Conservation (phyloP, 768 basidiomycete genomes). For the Sarcodon sp. region DNA sequence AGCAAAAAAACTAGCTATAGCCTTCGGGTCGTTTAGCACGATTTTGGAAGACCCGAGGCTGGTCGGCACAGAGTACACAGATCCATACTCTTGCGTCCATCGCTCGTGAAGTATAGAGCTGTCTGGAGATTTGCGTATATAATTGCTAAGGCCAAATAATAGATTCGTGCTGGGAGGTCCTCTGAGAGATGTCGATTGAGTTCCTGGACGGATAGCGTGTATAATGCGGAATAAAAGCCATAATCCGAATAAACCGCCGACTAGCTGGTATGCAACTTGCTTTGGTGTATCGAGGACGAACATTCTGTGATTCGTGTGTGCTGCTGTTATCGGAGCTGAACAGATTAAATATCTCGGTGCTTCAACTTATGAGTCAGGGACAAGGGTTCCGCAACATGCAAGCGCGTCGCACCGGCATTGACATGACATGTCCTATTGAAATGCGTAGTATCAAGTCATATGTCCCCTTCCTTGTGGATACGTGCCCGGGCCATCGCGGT, state of each 20-base stretch:
- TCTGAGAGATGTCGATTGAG: conserved; percentile 20
- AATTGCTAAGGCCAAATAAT: conserved; percentile 25
- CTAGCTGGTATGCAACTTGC: no score
- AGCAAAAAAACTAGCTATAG: conserved; percentile 35
- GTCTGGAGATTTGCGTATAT: conserved; percentile 17
- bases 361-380: no score
- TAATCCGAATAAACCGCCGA: background rate
- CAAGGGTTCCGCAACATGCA: no score
- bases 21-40: conserved; percentile 22
- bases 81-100: conserved; percentile 37
- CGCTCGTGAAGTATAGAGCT: conserved; percentile 23
- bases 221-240: conserved; percentile 10
- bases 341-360: no score
- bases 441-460: no score
- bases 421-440: no score
- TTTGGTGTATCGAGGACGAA: no score
- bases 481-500: no score
- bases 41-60: conserved; percentile 8
- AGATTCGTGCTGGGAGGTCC: conserved; percentile 30
- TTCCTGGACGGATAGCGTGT: conserved; percentile 6
- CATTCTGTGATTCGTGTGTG: no score
- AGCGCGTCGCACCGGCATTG: no score
- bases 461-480: no score
- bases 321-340: no score
- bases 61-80: conserved; percentile 26